Evolutionary conservation across 306 rosid species (phyloP).

Genomic region (Prunus padus): DNA sequence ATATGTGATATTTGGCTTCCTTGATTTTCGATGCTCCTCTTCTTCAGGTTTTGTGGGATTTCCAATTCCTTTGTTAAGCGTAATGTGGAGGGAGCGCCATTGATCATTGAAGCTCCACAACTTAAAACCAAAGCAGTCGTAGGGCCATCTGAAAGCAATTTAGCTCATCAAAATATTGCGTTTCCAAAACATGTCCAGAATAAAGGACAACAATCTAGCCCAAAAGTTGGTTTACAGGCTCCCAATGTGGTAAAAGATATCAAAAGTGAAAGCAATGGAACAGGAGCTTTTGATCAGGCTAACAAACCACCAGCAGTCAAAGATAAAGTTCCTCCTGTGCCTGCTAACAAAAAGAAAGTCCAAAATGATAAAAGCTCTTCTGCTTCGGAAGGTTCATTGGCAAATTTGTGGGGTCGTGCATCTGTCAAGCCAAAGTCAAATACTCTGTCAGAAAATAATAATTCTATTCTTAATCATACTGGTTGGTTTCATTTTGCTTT

Average conservation of each 20-base stretch:
- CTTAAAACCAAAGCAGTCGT: slow-evolving; percentile 35
- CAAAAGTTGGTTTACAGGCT: slow-evolving; percentile 42
- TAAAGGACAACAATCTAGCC: slow-evolving; percentile 35
- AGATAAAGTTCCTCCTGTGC: slow-evolving; percentile 48
- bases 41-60: slow-evolving; percentile 78
- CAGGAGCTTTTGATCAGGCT: slow-evolving; percentile 42
- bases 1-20: slow-evolving; percentile 11
- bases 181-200: slow-evolving; percentile 36
- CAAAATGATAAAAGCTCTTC: slow-evolving; percentile 61
- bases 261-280: slow-evolving; percentile 52
- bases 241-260: slow-evolving; percentile 53
- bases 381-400: slow-evolving; percentile 67
- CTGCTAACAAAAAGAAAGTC: slow-evolving; percentile 61
- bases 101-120: slow-evolving; percentile 37
- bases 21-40: slow-evolving; percentile 25
- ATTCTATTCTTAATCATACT: slow-evolving; percentile 34
- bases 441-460: slow-evolving; percentile 42
- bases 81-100: slow-evolving; percentile 43
- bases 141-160: slow-evolving; percentile 40
- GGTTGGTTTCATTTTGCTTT: slow-evolving; percentile 52
- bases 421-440: slow-evolving; percentile 65
- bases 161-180: slow-evolving; percentile 17
- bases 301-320: slow-evolving; percentile 49
- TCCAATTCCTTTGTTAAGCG: slow-evolving; percentile 66
- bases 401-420: slow-evolving; percentile 77